phyloP scores from a whole-genome alignment of 805 yeast species.

The Nakazawaea sp. region DNA sequence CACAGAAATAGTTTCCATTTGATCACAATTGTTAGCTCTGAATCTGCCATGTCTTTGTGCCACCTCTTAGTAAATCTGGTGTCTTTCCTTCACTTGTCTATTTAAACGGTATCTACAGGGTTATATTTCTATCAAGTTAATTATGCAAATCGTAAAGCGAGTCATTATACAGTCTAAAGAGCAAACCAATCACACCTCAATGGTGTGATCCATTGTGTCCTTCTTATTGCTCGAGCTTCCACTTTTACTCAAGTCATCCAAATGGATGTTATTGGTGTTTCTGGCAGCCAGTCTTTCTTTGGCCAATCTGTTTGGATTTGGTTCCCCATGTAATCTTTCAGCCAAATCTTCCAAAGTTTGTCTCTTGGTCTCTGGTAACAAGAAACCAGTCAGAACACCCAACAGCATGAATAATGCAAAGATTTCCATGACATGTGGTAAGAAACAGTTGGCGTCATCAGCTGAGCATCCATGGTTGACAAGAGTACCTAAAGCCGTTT shows the following conservation, averaged over 20 bases:
- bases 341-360: slow-evolving; percentile 70
- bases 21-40: no score
- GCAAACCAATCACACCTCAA: slow-evolving; percentile 2
- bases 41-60: no score
- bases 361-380: slow-evolving; percentile 78
- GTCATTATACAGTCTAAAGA: background rate
- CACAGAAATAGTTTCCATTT: no score
- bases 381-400: slow-evolving; percentile 51
- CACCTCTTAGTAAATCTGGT: no score
- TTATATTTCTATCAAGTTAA: no score
- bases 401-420: slow-evolving; percentile 76
- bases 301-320: slow-evolving; percentile 23
- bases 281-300: slow-evolving; percentile 3
- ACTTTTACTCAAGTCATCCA: slow-evolving; percentile 1
- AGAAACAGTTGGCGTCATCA: slow-evolving; percentile 55
- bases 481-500: slow-evolving; percentile 68
- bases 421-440: slow-evolving; percentile 80
- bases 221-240: background rate
- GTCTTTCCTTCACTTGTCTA: no score
- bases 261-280: slow-evolving; percentile 1
- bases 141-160: no score
- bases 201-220: background rate
- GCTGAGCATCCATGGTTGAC: slow-evolving; percentile 62
- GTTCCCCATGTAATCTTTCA: slow-evolving; percentile 68
- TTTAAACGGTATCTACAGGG: no score